Evolutionary conservation across 2,329 filamentous ascomycete species (phyloP), one percentile per base, ranked within the genome.

Genomic region (Dactylellina leptospora): DNA sequence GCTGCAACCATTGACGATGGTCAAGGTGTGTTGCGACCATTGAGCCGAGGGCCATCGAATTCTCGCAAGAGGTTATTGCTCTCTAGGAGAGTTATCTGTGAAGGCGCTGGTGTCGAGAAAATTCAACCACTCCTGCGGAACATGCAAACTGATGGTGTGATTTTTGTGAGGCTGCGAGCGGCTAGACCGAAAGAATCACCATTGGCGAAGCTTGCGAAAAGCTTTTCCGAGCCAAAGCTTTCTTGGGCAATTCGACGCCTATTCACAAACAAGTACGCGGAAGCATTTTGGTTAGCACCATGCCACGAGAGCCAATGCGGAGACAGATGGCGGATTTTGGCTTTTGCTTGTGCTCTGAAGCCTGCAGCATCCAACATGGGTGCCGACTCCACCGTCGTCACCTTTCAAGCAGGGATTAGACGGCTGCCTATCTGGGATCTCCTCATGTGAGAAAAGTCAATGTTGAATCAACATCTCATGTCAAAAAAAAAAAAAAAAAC

Each of bases 351-450:
- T 56, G 47, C 58, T 36, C 13, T 51, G 36, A 55, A 55, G 48
- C 53, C 55, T 61, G n/a, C n/a, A n/a, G n/a, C n/a, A n/a, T n/a
- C n/a, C n/a, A n/a, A n/a, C 66, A 62, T 53, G 51, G 58, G 66
- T 58, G 6, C n/a, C n/a, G n/a, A n/a, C n/a, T n/a, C n/a, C n/a
- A n/a, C n/a, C n/a, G n/a, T n/a, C n/a, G n/a, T n/a, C n/a, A n/a
- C n/a, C n/a, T n/a, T n/a, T n/a, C n/a, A n/a, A n/a, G n/a, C n/a
- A n/a, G n/a, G n/a, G n/a, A n/a, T n/a, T n/a, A 58, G 27, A 45
- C 58, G 63, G 66, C 66, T 71, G 66, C 66, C 66, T 71, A 63
- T 63, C 58, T 63, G 58, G 66, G 66, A 71, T 71, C 11, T 40
- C 25, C 58, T 71, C 58, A 45, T 63, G 66, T 71, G 66, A 61